Percentiles rank a stretch among this genome's conserved stretches.
phyloP scores from a whole-genome alignment of 1,139 yeast genomes.

The Komagataea norvegica region DNA sequence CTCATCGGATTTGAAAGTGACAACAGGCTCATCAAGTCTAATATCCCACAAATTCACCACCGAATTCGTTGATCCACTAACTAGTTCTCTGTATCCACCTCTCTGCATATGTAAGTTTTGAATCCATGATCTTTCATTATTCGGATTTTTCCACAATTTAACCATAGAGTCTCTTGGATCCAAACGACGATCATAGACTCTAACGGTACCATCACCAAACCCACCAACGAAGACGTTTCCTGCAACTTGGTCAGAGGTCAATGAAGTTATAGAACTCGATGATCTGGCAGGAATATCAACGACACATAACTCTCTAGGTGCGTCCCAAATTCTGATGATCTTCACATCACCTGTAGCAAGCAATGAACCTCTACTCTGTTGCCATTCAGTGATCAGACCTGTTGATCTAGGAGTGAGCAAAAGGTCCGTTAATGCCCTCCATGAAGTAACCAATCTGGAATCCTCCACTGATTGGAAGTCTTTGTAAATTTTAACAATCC shows the following conservation, averaged over 20 bases:
- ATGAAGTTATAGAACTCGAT: conserved; percentile 79
- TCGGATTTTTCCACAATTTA: conserved; percentile 60
- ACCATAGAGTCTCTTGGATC: conserved; percentile 87
- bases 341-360: conserved; percentile 95
- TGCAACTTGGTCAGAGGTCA: conserved; percentile 93
- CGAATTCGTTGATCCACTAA: conserved; percentile 82
- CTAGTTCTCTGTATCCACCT: conserved; percentile 90
- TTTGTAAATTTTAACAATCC: conserved; percentile 80
- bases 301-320: conserved; percentile 84
- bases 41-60: conserved; percentile 88
- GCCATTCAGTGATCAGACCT: conserved; percentile 93
- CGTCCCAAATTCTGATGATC: conserved; percentile 92
- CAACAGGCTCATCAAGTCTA: conserved; percentile 65
- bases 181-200: conserved; percentile 87
- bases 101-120: conserved; percentile 91
- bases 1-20: conserved; percentile 56
- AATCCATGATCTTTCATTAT: conserved; percentile 53
- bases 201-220: conserved; percentile 84
- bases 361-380: conserved; percentile 87
- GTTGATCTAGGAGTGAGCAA: conserved; percentile 75
- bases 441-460: conserved; percentile 71
- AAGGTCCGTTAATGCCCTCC: conserved; percentile 91
- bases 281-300: conserved; percentile 90
- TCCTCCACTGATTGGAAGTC: conserved; percentile 57
- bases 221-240: conserved; percentile 93